Base-by-base conservation (phyloP, 2,329 filamentous ascomycete species). In the Phyllosticta paracitricarpa region DNA sequence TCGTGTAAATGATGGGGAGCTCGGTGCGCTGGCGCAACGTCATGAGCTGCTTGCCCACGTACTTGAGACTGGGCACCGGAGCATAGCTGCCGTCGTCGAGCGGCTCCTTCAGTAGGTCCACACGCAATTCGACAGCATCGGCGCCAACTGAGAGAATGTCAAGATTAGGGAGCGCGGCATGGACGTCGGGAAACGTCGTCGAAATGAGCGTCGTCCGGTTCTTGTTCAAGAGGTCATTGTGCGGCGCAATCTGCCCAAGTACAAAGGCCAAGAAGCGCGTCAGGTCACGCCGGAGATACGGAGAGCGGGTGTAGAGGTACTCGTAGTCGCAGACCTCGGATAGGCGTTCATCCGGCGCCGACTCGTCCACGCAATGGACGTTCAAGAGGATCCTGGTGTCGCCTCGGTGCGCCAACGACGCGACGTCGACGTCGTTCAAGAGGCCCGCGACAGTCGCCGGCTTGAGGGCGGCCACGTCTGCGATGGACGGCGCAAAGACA, bases 1-100 rank as follows among this genome's bases (percentile, higher is more conserved):
- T 92, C 0, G 91, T 95, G 71, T 93, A 93, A 61, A 95, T 91
- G 70, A 96, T 90, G n/a, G 91, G 91, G 52, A 96, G 78, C 68
- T 95, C 90, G 0, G 89, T 94, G 64, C 89, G 84, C 73, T 94
- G 89, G 25, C 90, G 84, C 63, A 96, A 75, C 1, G 91, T 77
- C 89, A 93, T 92, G 61, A 96, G 81, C 73, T 95, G 91, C 72
- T 93, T 86, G 28, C 89, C 90, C 9, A 95, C 89, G 72, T 94
- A 94, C 70, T 87, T 87, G 66, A 94, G 73, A 70, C 89, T 93
- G 2, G 91, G 89, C 22, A 94, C 81, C 48, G 81, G 75, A 30
- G 83, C 84, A 67, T 83, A 84, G 2, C 78, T 77, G 7, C 84
- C 86, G 67, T 89, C 81, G 17, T 77, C 75, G 7, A 86, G 76